These are phyloP conservation scores for Monosiga brevicollis DNA, from an alignment of 78 protist genomes.

Conservation along the genomic window DNA sequence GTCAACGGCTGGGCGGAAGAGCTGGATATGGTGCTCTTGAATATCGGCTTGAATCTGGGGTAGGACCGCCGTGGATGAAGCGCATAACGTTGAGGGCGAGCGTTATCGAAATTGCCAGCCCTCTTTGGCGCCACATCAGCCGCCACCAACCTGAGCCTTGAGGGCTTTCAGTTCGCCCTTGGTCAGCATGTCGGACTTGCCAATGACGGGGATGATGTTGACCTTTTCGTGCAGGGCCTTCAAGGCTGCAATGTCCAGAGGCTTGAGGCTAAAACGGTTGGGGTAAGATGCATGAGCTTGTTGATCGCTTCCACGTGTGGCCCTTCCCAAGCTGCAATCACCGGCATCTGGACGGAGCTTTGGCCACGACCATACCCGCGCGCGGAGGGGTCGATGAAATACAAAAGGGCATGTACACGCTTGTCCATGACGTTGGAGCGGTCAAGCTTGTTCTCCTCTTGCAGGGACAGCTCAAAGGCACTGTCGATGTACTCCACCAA, in stretches of 20 bases:
- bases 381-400: constrained; percentile 22
- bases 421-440: constrained; percentile 20
- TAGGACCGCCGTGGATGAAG: too few species aligned
- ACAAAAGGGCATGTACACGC: constrained; percentile 23
- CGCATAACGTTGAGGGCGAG: too few species aligned
- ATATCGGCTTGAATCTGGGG: neutral
- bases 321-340: too few species aligned
- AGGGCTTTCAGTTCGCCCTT: neutral
- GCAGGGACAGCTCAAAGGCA: constrained; percentile 3
- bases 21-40: neutral
- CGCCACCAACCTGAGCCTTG: constrained; percentile 5
- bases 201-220: constrained; percentile 37
- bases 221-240: neutral
- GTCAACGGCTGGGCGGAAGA: neutral
- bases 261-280: constrained; percentile 2
- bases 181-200: constrained; percentile 20
- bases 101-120: too few species aligned
- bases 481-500: constrained; percentile 3
- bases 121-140: too few species aligned
- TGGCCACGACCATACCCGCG: constrained; percentile 25
- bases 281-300: too few species aligned
- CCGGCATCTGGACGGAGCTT: too few species aligned
- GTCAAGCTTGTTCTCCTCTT: neutral
- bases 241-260: neutral
- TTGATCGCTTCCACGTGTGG: too few species aligned